Evolutionary conservation across 805 yeast species (phyloP).

Genomic region (Metschnikowia santaceciliae): DNA sequence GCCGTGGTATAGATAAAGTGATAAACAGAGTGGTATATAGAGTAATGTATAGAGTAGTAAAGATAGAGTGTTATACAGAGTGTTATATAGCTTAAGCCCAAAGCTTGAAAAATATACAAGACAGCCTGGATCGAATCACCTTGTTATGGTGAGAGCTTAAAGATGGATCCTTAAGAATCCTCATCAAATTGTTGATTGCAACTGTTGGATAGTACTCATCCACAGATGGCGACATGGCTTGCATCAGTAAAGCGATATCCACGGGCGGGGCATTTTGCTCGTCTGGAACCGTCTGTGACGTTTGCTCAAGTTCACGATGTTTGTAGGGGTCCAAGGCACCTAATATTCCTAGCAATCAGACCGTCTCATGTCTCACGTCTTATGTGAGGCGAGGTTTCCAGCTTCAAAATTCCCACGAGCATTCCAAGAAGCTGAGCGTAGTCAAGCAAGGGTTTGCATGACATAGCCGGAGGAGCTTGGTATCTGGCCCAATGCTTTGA

Average conservation of each 20-base stretch:
- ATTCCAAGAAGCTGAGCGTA: conserved; percentile 86
- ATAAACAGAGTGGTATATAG: too few relatives aligned
- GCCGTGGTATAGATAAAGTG: too few relatives aligned
- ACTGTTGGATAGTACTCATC: conserved; percentile 96
- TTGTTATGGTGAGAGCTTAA: conserved; percentile 82
- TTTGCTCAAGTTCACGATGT: conserved; percentile 84
- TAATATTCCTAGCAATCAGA: conserved; percentile 80
- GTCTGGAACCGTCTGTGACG: conserved; percentile 48
- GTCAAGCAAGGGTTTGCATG: conserved; percentile 81
- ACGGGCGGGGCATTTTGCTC: conserved; percentile 88
- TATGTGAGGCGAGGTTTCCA: conserved; percentile 69
- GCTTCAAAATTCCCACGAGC: conserved; percentile 73
- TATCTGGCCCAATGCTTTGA: conserved; percentile 81
- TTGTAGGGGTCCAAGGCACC: conserved; percentile 98
- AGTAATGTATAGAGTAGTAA: too few relatives aligned
- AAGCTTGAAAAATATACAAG: conserved; percentile 82
- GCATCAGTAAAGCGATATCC: conserved; percentile 86
- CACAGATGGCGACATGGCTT: conserved; percentile 86
- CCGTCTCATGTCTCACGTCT: conserved; percentile 91
- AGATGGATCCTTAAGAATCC: conserved; percentile 79
- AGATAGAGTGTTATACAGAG: too few relatives aligned
- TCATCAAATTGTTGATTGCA: conserved; percentile 80
- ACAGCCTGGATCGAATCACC: conserved; percentile 76
- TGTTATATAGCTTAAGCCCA: conserved; percentile 55
- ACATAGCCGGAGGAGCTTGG: conserved; percentile 93